phyloP scores from a whole-genome alignment of 371 early-diverging fungal species.

The Coemansia sp. region DNA sequence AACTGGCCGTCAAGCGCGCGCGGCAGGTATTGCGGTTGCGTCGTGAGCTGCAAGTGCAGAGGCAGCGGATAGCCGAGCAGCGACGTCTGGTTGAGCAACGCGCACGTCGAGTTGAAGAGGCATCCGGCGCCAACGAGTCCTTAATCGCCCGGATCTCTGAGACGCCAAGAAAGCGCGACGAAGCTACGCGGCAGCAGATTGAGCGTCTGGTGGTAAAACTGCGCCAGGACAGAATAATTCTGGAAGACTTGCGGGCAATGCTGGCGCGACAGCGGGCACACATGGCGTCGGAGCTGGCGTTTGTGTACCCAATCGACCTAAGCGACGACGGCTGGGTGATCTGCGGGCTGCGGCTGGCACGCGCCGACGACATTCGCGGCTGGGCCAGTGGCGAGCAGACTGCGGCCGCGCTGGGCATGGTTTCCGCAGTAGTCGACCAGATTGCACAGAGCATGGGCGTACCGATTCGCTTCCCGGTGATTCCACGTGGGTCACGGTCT shows the following conservation, averaged over 20 bases:
- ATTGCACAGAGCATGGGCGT: slow-evolving; percentile 8
- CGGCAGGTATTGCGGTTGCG: slow-evolving; percentile 4
- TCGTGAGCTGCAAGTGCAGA: background rate
- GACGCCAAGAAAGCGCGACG: too few species aligned
- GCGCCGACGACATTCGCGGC: background rate
- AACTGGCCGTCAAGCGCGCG: slow-evolving; percentile 1
- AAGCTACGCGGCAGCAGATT: background rate
- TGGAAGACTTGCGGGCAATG: slow-evolving; percentile 43
- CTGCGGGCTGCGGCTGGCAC: slow-evolving; percentile 22
- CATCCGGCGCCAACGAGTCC: slow-evolving; percentile 5
- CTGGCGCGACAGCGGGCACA: slow-evolving; percentile 28
- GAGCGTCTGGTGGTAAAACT: background rate
- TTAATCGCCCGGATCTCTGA: background rate
- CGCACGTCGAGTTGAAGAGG: slow-evolving; percentile 23
- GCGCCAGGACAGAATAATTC: slow-evolving; percentile 40
- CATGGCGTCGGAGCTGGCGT: slow-evolving; percentile 1
- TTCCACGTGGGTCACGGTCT: slow-evolving; percentile 25
- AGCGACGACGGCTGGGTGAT: slow-evolving; percentile 24
- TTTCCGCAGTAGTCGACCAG: slow-evolving; percentile 15
- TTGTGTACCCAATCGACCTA: slow-evolving; percentile 19
- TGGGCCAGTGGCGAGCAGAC: slow-evolving; percentile 13
- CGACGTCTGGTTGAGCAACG: slow-evolving; percentile 2
- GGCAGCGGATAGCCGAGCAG: slow-evolving; percentile 5
- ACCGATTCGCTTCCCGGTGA: slow-evolving; percentile 28
- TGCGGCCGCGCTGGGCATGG: slow-evolving; percentile 37